These are phyloP conservation scores for Corallochytrium limacisporum DNA, from an alignment of 78 protist genomes.

Conservation along the genomic window DNA sequence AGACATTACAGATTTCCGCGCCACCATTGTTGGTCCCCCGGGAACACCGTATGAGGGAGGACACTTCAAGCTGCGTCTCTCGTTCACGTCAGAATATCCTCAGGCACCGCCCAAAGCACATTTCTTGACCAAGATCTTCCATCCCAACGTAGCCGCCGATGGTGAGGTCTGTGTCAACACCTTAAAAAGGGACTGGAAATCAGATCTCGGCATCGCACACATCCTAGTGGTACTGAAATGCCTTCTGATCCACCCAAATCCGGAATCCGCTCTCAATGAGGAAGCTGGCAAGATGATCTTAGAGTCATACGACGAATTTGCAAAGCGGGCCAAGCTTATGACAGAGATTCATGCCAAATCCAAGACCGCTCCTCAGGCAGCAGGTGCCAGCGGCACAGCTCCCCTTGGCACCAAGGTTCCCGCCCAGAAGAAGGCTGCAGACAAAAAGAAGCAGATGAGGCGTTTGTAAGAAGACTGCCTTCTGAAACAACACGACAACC, in stretches of 20 bases:
- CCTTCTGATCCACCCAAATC: conserved; percentile 90
- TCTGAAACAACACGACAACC: no score
- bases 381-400: neutral
- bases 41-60: conserved; percentile 97
- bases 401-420: no score
- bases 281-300: conserved; percentile 87
- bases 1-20: conserved; percentile 61
- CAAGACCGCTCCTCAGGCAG: neutral
- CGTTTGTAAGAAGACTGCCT: no score
- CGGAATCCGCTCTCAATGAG: conserved; percentile 96
- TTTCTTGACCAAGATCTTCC: conserved; percentile 89
- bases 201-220: conserved; percentile 67
- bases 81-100: conserved; percentile 70
- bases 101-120: conserved; percentile 82
- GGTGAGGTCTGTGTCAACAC: conserved; percentile 98
- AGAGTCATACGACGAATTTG: conserved; percentile 80
- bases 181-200: conserved; percentile 91
- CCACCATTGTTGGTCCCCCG: conserved; percentile 73
- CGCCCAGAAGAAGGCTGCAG: no score
- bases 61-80: conserved; percentile 55
- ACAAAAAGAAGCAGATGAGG: no score
- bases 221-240: conserved; percentile 80
- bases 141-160: conserved; percentile 83
- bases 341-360: conserved; percentile 56
- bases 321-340: conserved; percentile 59